Percentiles rank a stretch among this genome's conserved stretches.
Evolutionary conservation across 805 yeast species (phyloP).

Genomic region (Debaryomyces maramus): DNA sequence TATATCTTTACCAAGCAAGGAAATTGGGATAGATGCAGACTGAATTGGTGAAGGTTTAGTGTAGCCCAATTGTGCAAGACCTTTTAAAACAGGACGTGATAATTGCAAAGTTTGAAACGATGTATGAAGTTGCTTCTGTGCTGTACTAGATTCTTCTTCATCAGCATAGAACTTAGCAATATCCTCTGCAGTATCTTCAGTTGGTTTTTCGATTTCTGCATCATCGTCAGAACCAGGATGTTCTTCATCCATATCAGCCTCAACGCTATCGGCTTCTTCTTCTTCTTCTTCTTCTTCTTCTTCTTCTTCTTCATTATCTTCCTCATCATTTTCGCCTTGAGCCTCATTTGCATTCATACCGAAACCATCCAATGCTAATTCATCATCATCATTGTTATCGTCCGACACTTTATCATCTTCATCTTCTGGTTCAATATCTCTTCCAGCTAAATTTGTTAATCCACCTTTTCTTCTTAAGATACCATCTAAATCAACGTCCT

Average conservation of each 20-base stretch:
- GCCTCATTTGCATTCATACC: conserved; percentile 18
- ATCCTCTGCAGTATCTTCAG: conserved; percentile 76
- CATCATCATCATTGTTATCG: conserved; percentile 22
- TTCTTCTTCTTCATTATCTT: conserved; percentile 26
- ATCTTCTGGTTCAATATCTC: conserved; percentile 25
- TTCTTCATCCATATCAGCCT: conserved; percentile 14
- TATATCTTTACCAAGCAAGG: conserved; percentile 89
- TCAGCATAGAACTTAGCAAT: conserved; percentile 77
- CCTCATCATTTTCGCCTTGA: conserved; percentile 31
- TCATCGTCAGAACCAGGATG: conserved; percentile 18
- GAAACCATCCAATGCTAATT: conserved; percentile 24
- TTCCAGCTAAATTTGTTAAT: conserved; percentile 52
- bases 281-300: conserved; percentile 34
- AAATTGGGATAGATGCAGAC: conserved; percentile 89
- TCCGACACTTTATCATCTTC: conserved; percentile 22
- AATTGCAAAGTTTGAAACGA: conserved; percentile 76
- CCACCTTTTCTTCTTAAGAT: conserved; percentile 87
- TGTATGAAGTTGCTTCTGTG: conserved; percentile 52
- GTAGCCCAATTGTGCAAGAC: conserved; percentile 78
- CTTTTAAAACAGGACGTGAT: conserved; percentile 88
- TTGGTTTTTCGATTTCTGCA: conserved; percentile 35
- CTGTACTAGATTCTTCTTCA: conserved; percentile 43
- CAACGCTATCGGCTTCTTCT: conserved; percentile 28
- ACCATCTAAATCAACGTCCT: conserved; percentile 82
- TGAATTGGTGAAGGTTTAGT: conserved; percentile 93